Conservation (phyloP, 345 rosid species). For the Ricinus communis region DNA sequence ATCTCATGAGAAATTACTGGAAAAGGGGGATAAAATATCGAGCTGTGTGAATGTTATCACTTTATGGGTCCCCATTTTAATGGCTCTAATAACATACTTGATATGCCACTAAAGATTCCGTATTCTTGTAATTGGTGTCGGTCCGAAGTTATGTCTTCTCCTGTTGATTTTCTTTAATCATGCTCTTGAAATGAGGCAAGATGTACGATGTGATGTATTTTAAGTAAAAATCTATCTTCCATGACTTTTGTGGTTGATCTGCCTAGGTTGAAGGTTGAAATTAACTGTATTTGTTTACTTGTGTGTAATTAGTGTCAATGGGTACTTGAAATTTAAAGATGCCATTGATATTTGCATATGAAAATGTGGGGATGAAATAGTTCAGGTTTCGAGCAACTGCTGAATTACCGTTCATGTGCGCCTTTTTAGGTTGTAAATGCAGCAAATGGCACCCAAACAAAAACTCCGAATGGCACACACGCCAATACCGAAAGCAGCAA, state of each 20-base stretch:
- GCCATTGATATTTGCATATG: not conserved
- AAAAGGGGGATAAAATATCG: no score
- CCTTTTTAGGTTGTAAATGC: conserved; percentile 42
- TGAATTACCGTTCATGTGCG: not conserved
- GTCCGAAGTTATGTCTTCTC: not conserved
- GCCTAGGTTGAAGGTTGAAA: not conserved
- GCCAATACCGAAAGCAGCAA: conserved; percentile 1
- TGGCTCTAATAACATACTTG: not conserved
- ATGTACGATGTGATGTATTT: not conserved
- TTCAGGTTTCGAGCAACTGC: not conserved
- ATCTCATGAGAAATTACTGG: not conserved
- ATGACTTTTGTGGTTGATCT: not conserved
- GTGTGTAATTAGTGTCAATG: not conserved
- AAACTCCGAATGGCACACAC: conserved; percentile 11
- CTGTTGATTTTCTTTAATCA: not conserved
- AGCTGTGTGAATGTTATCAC: no score
- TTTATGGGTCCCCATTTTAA: no score
- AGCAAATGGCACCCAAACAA: conserved; percentile 17
- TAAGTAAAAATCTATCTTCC: not conserved
- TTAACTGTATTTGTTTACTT: not conserved
- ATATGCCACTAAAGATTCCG: no score
- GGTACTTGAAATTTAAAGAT: not conserved
- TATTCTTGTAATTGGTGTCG: not conserved
- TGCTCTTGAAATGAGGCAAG: not conserved
- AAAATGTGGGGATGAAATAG: not conserved